Evolutionary conservation across 2,329 filamentous ascomycete genomes (phyloP), one percentile per base, ranked within the genome.

Genomic region (Xylaria arbuscula): DNA sequence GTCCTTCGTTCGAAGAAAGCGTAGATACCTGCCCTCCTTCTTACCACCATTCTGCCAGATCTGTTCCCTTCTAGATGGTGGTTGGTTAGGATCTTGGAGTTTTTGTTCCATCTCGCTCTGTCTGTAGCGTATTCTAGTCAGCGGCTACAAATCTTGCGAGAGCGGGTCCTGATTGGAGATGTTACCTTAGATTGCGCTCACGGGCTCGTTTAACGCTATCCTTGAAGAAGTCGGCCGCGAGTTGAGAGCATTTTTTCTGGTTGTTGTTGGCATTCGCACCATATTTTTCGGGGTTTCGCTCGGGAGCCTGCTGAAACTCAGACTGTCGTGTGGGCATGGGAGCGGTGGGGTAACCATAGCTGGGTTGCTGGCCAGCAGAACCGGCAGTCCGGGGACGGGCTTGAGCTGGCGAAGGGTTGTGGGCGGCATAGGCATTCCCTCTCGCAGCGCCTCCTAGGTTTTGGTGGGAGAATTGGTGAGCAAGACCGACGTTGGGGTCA

Each of bases 391-490:
- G 88, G 58, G 95, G 94, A 68, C 96, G 90, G 79, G 51, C 19
- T 22, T 92, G 90, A 61, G 85, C 87, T 34, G 93, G 89, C 38
- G 93, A 90, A 38, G 88, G 86, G 42, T 86, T 87, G 54, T 93
- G 88, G 68, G 88, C 86, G 72, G 85, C 88, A 78, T 94, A 94
- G 57, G 90, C 89, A 68, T 89, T 89, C 36, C 87, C 86, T 73
- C 93, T 88, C 68, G 90, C 89, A 51, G 88, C 89, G 53, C 89
- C 89, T 68, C 92, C 91, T 48, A 98, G 87, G 80, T 98, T 97
- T 84, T 98, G 95, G 81, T 98, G 94, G 67, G 95, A 97, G 81
- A 98, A 97, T 80, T 99, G 96, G 79, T 98, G 93, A 69, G 94
- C 94, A 54, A 98, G 87, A 36, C 94, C 94, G 76, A 93, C 96